Evolutionary conservation across 306 rosid species (phyloP).

Genomic region (Corylus avellana): DNA sequence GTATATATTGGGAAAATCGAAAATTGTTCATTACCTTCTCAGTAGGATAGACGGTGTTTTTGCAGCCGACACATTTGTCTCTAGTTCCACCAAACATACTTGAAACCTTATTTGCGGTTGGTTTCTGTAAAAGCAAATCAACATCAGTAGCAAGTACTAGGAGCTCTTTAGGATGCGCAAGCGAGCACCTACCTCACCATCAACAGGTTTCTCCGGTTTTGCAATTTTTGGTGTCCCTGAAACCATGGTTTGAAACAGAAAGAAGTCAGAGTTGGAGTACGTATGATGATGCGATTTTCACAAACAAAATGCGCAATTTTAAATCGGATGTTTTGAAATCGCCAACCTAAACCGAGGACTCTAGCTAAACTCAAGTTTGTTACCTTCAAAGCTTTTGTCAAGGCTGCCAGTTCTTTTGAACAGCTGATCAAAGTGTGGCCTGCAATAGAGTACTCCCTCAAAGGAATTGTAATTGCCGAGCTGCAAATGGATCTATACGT

Average conservation of each 20-base stretch:
- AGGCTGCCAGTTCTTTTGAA: slow-evolving; percentile 99
- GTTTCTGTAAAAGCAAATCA: slow-evolving; percentile 57
- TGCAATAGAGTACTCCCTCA: slow-evolving; percentile 97
- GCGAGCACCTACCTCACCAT: slow-evolving; percentile 55
- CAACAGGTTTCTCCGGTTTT: slow-evolving; percentile 73
- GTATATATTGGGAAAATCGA: too few relatives aligned
- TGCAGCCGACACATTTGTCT: slow-evolving; percentile 94
- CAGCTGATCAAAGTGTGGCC: slow-evolving; percentile 91
- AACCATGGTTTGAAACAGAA: slow-evolving; percentile 6
- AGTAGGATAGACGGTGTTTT: slow-evolving; percentile 89
- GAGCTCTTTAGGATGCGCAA: not conserved
- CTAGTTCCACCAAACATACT: slow-evolving; percentile 94
- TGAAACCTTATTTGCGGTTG: slow-evolving; percentile 64
- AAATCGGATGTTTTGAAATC: too few relatives aligned
- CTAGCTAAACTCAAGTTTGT: not conserved
- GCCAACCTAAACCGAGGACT: not conserved
- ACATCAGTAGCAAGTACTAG: slow-evolving; percentile 18
- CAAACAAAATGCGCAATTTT: too few relatives aligned
- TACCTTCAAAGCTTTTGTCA: slow-evolving; percentile 97
- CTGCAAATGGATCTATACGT: slow-evolving; percentile 52
- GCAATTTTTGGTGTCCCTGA: slow-evolving; percentile 91
- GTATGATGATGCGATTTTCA: too few relatives aligned
- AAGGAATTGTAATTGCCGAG: slow-evolving; percentile 98
- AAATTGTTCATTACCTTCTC: slow-evolving; percentile 62
- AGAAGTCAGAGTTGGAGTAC: not conserved